Evolutionary conservation across 331 rosid genomes (phyloP).

Genomic region (Quercus phellos): DNA sequence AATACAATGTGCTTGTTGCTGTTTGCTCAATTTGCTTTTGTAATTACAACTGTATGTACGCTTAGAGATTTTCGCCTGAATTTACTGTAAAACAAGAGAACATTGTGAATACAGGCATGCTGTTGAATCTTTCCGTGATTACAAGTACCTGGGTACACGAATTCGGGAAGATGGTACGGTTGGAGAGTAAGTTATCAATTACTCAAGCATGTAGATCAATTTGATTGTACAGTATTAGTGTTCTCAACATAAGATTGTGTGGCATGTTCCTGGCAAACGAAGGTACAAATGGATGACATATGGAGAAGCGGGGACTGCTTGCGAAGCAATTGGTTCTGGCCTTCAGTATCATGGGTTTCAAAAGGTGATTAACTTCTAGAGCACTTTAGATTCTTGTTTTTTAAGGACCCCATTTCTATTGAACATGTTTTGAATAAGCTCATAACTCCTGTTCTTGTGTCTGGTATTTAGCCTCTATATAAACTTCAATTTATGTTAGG

Average conservation of each 20-base stretch:
- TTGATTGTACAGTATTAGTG: slow-evolving; percentile 15
- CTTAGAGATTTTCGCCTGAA: background rate
- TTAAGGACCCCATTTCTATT: background rate
- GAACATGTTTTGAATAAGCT: background rate
- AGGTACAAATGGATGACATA: slow-evolving; percentile 99
- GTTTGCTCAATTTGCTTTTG: background rate
- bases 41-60: background rate
- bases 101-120: slow-evolving; percentile 52
- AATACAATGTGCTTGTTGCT: background rate
- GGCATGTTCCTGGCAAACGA: slow-evolving; percentile 5
- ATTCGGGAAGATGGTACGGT: slow-evolving; percentile 85
- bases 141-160: slow-evolving; percentile 89
- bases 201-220: slow-evolving; percentile 26
- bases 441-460: background rate
- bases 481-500: background rate
- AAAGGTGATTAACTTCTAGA: slow-evolving; percentile 40
- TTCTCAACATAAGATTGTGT: background rate
- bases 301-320: slow-evolving; percentile 89
- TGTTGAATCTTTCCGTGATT: slow-evolving; percentile 72
- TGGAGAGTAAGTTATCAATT: slow-evolving; percentile 59
- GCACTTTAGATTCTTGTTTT: background rate
- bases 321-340: slow-evolving; percentile 89
- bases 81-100: background rate
- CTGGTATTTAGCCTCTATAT: background rate
- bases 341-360: slow-evolving; percentile 60